Conservation (phyloP, 2,329 filamentous ascomycete genomes). For the Moelleriella libera region DNA sequence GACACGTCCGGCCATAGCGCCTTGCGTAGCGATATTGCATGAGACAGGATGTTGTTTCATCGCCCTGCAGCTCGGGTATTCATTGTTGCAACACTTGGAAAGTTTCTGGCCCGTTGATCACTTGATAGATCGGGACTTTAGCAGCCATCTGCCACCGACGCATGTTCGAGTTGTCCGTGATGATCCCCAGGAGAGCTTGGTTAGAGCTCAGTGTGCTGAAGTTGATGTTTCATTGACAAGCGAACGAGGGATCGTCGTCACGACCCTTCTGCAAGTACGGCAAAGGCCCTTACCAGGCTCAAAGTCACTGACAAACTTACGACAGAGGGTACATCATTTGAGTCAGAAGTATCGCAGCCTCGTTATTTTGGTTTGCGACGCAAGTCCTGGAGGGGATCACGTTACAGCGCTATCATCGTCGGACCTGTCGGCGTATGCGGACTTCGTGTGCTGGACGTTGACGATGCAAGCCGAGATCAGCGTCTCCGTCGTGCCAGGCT, state of each 20-base stretch:
- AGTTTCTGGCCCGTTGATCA: constrained; percentile 30
- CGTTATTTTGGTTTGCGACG: constrained; percentile 52
- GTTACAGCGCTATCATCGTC: constrained; percentile 20
- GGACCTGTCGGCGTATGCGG: constrained; percentile 29
- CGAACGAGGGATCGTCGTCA: constrained; percentile 52
- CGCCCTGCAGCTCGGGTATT: constrained; percentile 31
- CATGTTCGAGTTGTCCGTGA: constrained; percentile 15
- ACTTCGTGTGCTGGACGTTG: constrained; percentile 34
- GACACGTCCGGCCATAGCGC: constrained; percentile 2
- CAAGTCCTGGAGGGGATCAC: constrained; percentile 25
- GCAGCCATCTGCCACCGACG: constrained; percentile 8
- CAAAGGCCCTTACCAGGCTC: constrained; percentile 52
- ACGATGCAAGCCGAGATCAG: constrained; percentile 23
- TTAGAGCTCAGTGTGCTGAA: constrained; percentile 30
- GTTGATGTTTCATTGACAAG: constrained; percentile 64
- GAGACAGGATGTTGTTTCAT: constrained; percentile 28
- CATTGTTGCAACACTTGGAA: constrained; percentile 35
- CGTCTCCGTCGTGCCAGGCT: constrained; percentile 35
- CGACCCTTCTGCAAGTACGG: constrained; percentile 56
- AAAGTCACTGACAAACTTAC: constrained; percentile 29
- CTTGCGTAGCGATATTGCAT: constrained; percentile 6
- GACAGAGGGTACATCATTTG: constrained; percentile 37
- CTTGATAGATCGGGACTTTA: constrained; percentile 48
- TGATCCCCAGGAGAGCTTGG: not conserved
- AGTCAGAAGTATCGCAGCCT: constrained; percentile 51